These are phyloP conservation scores for Xanthoconium purpureum DNA, from an alignment of 768 basidiomycete genomes.

Conservation along the genomic window DNA sequence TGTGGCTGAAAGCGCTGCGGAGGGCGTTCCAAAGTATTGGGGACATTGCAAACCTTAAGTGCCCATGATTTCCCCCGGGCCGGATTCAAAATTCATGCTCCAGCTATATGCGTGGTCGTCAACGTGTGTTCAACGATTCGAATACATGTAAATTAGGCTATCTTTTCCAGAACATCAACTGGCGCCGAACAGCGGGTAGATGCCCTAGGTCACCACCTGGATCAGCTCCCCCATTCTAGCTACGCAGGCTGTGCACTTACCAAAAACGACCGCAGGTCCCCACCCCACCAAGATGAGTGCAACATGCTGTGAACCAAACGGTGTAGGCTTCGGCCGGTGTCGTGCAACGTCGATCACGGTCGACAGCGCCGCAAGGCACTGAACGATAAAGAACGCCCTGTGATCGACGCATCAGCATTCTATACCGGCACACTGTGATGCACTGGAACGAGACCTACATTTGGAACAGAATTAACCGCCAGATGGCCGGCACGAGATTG, in stretches of 20 bases:
- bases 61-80: background rate
- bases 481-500: slow-evolving; percentile 43
- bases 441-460: slow-evolving; percentile 30
- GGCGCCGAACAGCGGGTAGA: slow-evolving; percentile 38
- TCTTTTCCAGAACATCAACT: slow-evolving; percentile 35
- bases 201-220: slow-evolving; percentile 28
- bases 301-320: slow-evolving; percentile 66
- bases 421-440: too few species aligned
- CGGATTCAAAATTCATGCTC: background rate
- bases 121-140: background rate
- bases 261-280: slow-evolving; percentile 56
- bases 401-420: background rate
- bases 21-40: slow-evolving; percentile 16
- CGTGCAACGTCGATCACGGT: slow-evolving; percentile 49
- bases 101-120: background rate
- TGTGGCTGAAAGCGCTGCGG: background rate
- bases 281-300: slow-evolving; percentile 57
- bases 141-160: background rate
- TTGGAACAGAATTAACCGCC: slow-evolving; percentile 56
- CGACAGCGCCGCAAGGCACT: slow-evolving; percentile 48
- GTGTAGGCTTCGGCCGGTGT: slow-evolving; percentile 38
- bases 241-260: slow-evolving; percentile 29
- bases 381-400: slow-evolving; percentile 44
- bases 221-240: background rate
- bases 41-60: slow-evolving; percentile 4